Evolutionary conservation across 176 grass and related monocot species (phyloP).

Genomic region (Carex parvula): DNA sequence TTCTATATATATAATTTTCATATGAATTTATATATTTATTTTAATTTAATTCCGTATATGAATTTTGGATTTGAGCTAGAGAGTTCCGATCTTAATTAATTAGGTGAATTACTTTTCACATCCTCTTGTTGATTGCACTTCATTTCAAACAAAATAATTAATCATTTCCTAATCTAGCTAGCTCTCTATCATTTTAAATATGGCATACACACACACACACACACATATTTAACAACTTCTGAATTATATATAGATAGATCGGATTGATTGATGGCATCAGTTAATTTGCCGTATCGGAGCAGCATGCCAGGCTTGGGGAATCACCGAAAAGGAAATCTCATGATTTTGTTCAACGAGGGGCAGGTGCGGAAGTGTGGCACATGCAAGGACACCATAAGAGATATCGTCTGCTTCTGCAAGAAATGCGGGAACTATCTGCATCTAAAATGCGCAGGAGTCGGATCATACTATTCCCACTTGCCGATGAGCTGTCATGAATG

Average conservation of each 20-base stretch:
- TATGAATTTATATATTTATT: too few species aligned
- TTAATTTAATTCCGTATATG: too few species aligned
- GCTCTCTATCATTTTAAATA: too few species aligned
- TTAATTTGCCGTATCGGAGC: neutral
- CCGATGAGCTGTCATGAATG: neutral
- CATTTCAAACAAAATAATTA: too few species aligned
- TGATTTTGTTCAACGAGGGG: neutral
- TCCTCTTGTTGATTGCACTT: too few species aligned
- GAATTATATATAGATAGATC: neutral
- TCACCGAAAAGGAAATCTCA: neutral
- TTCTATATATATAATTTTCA: too few species aligned
- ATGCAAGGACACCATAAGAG: neutral
- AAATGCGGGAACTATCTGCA: neutral
- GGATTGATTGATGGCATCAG: neutral
- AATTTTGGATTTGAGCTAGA: too few species aligned
- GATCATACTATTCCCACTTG: neutral
- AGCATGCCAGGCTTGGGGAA: neutral
- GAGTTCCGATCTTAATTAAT: too few species aligned
- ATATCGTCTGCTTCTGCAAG: neutral
- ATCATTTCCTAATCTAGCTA: too few species aligned
- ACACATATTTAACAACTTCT: too few species aligned
- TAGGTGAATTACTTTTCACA: too few species aligned
- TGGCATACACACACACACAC: too few species aligned
- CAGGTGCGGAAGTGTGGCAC: neutral
- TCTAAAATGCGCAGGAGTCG: neutral